Base-by-base conservation (phyloP, 805 yeast genomes). In the Suhomyces sp. region DNA sequence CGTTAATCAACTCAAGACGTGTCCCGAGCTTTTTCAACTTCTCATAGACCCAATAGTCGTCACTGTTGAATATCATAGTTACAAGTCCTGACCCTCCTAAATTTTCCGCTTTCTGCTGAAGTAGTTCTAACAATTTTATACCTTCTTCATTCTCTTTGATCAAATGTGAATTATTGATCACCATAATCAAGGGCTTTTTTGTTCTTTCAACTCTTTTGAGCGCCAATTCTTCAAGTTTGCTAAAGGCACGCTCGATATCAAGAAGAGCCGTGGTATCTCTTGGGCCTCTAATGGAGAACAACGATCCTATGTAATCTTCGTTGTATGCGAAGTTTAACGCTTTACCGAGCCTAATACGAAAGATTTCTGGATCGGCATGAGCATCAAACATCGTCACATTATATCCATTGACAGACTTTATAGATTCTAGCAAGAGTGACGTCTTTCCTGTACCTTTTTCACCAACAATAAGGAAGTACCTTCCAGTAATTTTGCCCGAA, bases 391-490 rank as follows among this genome's bases (percentile, higher is more conserved):
- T 70, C 0, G 87, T 76, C 32, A 87, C 85, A 47, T 81, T 76
- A 33, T 61, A 57, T 0, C 90, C 87, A 24, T 71, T 63, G 2
- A 76, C 77, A 44, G 79, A 74, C 39, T 77, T 72, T 68, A 86
- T 76, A 2, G 88, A 74, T 44, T 85, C 88, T 48, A 83, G 58
- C 11, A 86, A 68, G 65, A 87, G 71, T 1, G 91, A 80, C 1
- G 88, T 80, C 53, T 85, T 85, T 2, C 95, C 95, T 0, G 93
- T 85, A 1, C 95, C 95, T 53, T 86, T 85, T 54, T 85, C 95
- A 19, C 95, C 95, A 25, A 86, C 74, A 8, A 86, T 52, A 31
- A 86, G 60, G 50, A 77, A 81, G 58, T 85, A 86, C 12, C 91
- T 56, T 0, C 95, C 95, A 5, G 58, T 59, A 2, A 74, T 61